phyloP scores from a whole-genome alignment of 192 early-diverging fungal species.

The Spinellus fusiger region DNA sequence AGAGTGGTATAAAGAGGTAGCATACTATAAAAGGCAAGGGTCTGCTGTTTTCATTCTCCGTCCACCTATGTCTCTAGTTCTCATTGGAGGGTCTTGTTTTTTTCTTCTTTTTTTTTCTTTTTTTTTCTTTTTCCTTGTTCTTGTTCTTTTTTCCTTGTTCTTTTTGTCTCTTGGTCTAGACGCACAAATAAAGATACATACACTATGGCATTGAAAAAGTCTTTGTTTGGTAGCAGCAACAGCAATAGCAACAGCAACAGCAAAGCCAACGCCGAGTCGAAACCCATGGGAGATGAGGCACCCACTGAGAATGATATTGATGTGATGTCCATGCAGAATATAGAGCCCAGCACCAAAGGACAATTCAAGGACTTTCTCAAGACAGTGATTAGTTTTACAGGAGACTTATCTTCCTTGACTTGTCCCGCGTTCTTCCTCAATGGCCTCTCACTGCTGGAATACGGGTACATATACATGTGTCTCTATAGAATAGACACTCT shows the following conservation, averaged over 20 bases:
- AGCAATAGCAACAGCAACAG: not conserved
- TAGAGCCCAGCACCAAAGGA: conserved; percentile 21
- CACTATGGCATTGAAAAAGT: not conserved
- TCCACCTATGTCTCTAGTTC: not conserved
- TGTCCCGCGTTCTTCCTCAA: conserved; percentile 77
- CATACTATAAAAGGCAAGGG: not conserved
- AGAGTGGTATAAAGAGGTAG: not conserved
- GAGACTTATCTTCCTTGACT: conserved; percentile 73
- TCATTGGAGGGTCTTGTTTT: not conserved
- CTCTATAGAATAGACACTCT: too few species aligned
- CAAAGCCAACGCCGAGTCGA: not conserved
- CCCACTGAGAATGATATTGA: conserved; percentile 23
- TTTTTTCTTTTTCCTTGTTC: not conserved
- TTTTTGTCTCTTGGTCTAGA: not conserved
- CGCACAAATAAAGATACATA: too few species aligned
- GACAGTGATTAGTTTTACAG: conserved; percentile 68
- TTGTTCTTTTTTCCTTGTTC: not conserved
- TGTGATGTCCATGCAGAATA: conserved; percentile 21
- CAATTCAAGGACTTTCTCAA: conserved; percentile 51
- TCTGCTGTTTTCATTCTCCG: too few species aligned
- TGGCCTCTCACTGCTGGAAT: conserved; percentile 74
- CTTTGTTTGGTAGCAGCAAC: not conserved
- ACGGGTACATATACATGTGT: conserved; percentile 56
- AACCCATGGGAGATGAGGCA: conserved; percentile 13
- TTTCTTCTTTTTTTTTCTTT: too few species aligned